Base-by-base conservation (phyloP, 1,139 yeast species). In the Protomyces inundatus region DNA sequence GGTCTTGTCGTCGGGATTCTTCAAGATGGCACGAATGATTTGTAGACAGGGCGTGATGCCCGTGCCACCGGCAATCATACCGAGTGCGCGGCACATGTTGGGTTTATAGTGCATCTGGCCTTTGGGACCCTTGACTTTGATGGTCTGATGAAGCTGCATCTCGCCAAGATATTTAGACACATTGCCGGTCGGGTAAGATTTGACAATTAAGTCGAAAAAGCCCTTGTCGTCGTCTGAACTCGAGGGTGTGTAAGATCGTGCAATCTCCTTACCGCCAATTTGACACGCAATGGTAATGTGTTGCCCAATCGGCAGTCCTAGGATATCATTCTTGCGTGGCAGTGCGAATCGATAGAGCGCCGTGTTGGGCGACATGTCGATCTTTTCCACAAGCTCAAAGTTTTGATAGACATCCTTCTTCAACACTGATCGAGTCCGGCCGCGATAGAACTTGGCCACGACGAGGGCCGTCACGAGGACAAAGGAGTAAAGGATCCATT, bases 21-120 rank as follows among this genome's bases (percentile, higher is more conserved):
- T 79, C 71, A 88, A 84, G 70, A 90, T 86, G 61, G 90, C 90
- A 70, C 86, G 84, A 70, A 90, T 82, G 73, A 90, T 87, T 79
- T 90, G 97, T 77, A 85, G 88, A 85, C 91, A 88, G 71, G 98
- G 98, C 39, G 97, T 88, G 72, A 90, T 88, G 70, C 96, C 97
- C 7, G 72, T 88, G 73, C 98, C 98, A 71, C 97, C 97, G 52
- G 97, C 96, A 70, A 93, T 85, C 90, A 93, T 90, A 65, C 87
- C 88, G 70, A 89, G 83, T 64, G 83, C 81, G 67, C 83, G 79
- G 68, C 84, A 86, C 82, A 88, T 86, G 75, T 90, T 90, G 70
- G 95, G 90, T 65, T 84, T 80, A 78, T 91, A 91, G 67, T 85
- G 83, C 81, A 90, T 91, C 71, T 86, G 85, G 6, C 98, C 98